These are phyloP conservation scores for Podaxis rugospora DNA, from an alignment of 768 basidiomycete species.

Conservation along the genomic window DNA sequence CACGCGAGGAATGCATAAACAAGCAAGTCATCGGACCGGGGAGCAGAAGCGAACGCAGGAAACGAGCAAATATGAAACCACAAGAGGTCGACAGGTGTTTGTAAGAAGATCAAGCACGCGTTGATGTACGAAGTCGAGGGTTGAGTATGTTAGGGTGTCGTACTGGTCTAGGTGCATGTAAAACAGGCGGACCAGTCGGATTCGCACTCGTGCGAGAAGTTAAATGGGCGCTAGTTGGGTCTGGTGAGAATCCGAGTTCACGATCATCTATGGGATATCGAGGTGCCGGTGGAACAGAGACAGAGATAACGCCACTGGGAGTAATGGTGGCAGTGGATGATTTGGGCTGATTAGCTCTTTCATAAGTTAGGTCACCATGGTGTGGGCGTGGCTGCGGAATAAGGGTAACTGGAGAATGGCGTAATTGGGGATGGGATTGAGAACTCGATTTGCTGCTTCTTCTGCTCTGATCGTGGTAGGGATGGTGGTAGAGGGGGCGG, in stretches of 20 bases:
- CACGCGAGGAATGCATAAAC: neutral
- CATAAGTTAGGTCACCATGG: neutral
- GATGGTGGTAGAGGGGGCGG: neutral
- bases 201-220: neutral
- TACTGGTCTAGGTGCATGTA: conserved; percentile 2
- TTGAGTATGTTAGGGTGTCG: conserved; percentile 6
- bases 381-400: neutral
- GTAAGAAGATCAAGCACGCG: conserved; percentile 8
- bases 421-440: conserved; percentile 6
- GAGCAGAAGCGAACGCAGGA: neutral
- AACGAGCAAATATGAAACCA: neutral
- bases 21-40: neutral
- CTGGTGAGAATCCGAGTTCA: neutral
- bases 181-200: neutral
- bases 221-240: neutral
- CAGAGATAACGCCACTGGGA: neutral
- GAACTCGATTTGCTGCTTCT: neutral
- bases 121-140: conserved; percentile 9
- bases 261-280: conserved; percentile 6
- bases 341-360: neutral
- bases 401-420: conserved; percentile 5
- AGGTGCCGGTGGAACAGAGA: neutral
- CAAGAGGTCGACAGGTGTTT: neutral
- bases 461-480: neutral
- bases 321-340: neutral